phyloP scores from a whole-genome alignment of 1,284 basidiomycete genomes.

The Heterobasidion occidentale region DNA sequence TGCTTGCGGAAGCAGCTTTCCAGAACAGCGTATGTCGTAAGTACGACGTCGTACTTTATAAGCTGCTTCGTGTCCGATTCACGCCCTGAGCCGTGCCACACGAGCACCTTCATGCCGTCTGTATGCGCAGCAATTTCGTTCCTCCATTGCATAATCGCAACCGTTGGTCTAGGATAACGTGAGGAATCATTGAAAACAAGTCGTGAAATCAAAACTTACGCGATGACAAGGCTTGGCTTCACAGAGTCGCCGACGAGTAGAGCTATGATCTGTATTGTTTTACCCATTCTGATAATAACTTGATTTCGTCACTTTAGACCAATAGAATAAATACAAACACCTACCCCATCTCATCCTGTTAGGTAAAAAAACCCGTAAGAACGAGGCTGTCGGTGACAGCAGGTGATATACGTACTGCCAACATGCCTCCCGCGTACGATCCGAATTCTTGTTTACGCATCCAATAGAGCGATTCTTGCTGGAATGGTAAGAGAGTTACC shows the following conservation, averaged over 20 bases:
- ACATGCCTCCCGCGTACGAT: constrained; percentile 87
- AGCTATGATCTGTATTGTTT: constrained; percentile 96
- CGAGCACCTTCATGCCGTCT: constrained; percentile 70
- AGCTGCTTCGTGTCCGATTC: constrained; percentile 61
- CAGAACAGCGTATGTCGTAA: constrained; percentile 80
- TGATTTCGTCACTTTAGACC: constrained; percentile 6
- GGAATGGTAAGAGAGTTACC: constrained; percentile 68
- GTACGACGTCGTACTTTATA: constrained; percentile 81
- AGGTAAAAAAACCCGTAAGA: neutral
- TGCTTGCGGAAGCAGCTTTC: constrained; percentile 94
- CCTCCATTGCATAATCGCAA: constrained; percentile 98
- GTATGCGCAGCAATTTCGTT: constrained; percentile 89
- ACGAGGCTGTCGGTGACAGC: neutral
- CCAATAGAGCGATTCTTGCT: constrained; percentile 93
- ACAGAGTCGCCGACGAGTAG: constrained; percentile 75
- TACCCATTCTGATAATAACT: constrained; percentile 77
- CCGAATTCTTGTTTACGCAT: constrained; percentile 92
- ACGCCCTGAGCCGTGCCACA: constrained; percentile 87
- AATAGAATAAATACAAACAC: constrained; percentile 12
- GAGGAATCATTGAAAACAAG: neutral
- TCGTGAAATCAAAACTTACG: constrained; percentile 37
- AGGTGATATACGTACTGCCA: constrained; percentile 56
- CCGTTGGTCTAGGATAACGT: constrained; percentile 61
- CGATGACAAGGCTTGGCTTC: constrained; percentile 87
- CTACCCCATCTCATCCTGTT: constrained; percentile 86